These are phyloP conservation scores for Cutaneotrichosporon sp. DNA, from an alignment of 1,284 basidiomycete species.

Conservation along the genomic window DNA sequence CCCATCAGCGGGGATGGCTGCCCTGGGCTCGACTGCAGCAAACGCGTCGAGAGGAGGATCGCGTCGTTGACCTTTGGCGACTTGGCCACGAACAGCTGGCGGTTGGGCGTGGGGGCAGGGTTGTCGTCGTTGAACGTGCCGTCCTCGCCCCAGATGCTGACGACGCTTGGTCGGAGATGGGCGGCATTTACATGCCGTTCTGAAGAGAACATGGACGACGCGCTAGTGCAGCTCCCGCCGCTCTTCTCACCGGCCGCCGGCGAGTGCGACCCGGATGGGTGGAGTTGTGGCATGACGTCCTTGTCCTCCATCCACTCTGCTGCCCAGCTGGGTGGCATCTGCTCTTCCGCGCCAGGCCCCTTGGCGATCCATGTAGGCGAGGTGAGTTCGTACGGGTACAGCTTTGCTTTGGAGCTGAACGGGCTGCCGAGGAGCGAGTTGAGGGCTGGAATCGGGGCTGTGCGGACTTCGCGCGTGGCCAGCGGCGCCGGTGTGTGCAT, in stretches of 20 bases:
- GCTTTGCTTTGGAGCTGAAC: constrained; percentile 25
- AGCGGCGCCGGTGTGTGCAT: constrained; percentile 12
- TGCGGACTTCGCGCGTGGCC: constrained; percentile 18
- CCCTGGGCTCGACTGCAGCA: constrained; percentile 1
- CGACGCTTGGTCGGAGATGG: constrained; percentile 15
- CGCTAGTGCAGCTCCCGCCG: constrained; percentile 24
- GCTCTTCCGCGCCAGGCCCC: not conserved
- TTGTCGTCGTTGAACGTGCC: constrained; percentile 18
- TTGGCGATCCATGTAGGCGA: constrained; percentile 1
- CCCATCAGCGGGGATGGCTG: not conserved
- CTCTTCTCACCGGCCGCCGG: not conserved
- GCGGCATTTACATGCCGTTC: constrained; percentile 20
- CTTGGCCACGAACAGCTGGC: constrained; percentile 16
- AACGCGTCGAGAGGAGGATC: not conserved
- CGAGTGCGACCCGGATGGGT: not conserved
- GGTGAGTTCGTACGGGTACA: not conserved
- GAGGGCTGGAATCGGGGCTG: constrained; percentile 30
- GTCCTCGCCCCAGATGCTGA: constrained; percentile 30
- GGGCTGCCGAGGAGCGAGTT: constrained; percentile 39
- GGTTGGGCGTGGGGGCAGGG: constrained; percentile 17
- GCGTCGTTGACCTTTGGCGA: not conserved
- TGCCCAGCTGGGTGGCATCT: not conserved
- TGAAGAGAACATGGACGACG: constrained; percentile 30
- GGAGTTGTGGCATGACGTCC: constrained; percentile 4
- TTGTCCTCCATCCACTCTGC: constrained; percentile 5